Evolutionary conservation across 495 filamentous ascomycete species (phyloP), one percentile per base, ranked within the genome.

Genomic region (Copromyces sp.): DNA sequence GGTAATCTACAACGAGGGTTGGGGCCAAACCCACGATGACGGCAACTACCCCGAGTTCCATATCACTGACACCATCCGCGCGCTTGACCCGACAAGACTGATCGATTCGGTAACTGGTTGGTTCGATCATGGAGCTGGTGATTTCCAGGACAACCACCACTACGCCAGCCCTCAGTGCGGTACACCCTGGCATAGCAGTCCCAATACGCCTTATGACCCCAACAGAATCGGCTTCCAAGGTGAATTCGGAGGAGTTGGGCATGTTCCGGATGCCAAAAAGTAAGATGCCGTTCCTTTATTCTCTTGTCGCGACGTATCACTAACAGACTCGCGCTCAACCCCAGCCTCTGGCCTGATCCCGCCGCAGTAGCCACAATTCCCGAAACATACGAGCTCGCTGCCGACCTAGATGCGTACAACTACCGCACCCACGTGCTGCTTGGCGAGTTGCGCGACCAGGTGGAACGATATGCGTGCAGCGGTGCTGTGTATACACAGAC

Each of bases 1-100:
- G 83, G 81, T 90, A 44, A 87, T 92, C 74, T 92, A 92, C 77
- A 92, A 92, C 77, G 90, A 92, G 76, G 90, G 89, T 39, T 92
- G 90, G 90, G 90, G 88, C 9, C 90, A 92, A 72, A 78, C 85
- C 32, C 82, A 72, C 1, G 29, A 65, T 9, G 69, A 82, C 4
- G 77, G 77, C 16, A 78, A 78, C 37, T 82, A 85, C 69, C 88
- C 89, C 1, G 89, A 91, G 73, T 85, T 87, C 29, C 80, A 77
- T 11, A 77, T 91, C 17, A 89, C 89, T 0, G 82, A 85, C 2
- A 80, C 82, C 0, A 81, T 92, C 44, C 81, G 81, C 59, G 70
- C 80, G 70, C 79, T 91, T 3, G 90, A 92, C 76, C 88, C 89
- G 0, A 90, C 87, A 0, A 78, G 90, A 16, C 83, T 92, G 11